Percentiles rank a stretch among this genome's conserved stretches.
Conservation (phyloP, 2,329 filamentous ascomycete genomes). For the Pyrenophora teres region DNA sequence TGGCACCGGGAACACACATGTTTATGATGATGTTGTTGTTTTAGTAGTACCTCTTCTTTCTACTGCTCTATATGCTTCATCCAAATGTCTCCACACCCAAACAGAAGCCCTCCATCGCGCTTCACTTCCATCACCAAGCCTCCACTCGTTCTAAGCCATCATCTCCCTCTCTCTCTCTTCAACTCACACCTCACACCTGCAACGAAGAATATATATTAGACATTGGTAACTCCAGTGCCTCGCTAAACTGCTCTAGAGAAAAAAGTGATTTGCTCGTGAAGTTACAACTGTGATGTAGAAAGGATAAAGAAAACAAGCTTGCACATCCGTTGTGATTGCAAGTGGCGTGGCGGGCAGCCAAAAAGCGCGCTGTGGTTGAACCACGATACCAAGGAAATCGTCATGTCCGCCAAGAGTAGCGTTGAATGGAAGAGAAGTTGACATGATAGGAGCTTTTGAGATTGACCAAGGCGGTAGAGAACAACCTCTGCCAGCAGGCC, state of each 20-base stretch:
- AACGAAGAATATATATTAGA: constrained; percentile 30
- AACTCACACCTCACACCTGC: background rate
- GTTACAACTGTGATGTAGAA: constrained; percentile 21
- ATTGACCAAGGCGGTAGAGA: constrained; percentile 9
- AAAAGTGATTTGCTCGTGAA: constrained; percentile 20
- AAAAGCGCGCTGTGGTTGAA: constrained; percentile 38
- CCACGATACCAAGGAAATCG: constrained; percentile 32
- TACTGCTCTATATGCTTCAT: constrained; percentile 22
- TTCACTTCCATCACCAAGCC: constrained; percentile 2
- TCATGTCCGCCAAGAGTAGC: constrained; percentile 30
- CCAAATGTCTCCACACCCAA: constrained; percentile 9
- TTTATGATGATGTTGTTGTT: background rate
- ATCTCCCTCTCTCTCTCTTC: background rate
- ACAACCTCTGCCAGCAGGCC: constrained; percentile 43
- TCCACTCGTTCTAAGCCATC: constrained; percentile 1
- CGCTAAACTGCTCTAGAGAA: constrained; percentile 25
- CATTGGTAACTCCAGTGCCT: constrained; percentile 25
- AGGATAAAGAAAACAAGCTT: constrained; percentile 11
- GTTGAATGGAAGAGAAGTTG: constrained; percentile 14
- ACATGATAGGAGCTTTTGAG: constrained; percentile 32
- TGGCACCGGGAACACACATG: background rate
- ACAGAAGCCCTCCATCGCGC: background rate
- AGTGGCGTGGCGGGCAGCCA: constrained; percentile 15
- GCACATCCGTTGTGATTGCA: constrained; percentile 11
- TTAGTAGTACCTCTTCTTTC: constrained; percentile 12